Conservation (phyloP, 441 rosid species). For the Aleurites moluccanus region DNA sequence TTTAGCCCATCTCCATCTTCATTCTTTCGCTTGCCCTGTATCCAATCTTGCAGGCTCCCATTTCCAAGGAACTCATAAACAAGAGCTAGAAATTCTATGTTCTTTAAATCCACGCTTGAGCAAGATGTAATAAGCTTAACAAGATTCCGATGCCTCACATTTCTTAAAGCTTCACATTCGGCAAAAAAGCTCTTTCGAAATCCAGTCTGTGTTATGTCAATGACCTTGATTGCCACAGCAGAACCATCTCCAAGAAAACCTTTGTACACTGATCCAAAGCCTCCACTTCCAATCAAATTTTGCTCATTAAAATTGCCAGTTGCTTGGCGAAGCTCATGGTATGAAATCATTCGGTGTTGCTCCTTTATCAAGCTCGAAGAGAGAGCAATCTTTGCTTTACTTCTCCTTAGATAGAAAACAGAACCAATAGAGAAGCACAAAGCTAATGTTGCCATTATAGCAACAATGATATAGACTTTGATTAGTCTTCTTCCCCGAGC, state of each 20-base stretch:
- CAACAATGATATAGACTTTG: constrained; percentile 21
- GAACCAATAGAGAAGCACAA: constrained; percentile 22
- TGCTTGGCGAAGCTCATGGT: constrained; percentile 42
- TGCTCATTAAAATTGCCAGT: constrained; percentile 33
- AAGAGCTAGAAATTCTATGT: constrained; percentile 49
- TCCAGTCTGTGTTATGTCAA: constrained; percentile 32
- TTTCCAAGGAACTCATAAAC: constrained; percentile 48
- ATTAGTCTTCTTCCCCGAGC: constrained; percentile 14
- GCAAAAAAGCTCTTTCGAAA: constrained; percentile 47
- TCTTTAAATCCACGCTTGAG: constrained; percentile 44
- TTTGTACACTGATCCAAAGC: constrained; percentile 51
- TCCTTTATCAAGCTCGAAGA: constrained; percentile 19
- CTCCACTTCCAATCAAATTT: constrained; percentile 49
- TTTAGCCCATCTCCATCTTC: constrained; percentile 36
- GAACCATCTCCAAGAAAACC: constrained; percentile 28
- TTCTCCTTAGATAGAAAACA: constrained; percentile 24
- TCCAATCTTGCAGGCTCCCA: constrained; percentile 55
- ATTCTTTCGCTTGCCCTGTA: constrained; percentile 32
- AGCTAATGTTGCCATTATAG: constrained; percentile 12
- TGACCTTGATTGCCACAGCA: constrained; percentile 40
- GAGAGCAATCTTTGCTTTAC: not conserved
- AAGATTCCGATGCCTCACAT: constrained; percentile 52
- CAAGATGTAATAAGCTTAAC: constrained; percentile 58
- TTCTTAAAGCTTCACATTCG: constrained; percentile 53
- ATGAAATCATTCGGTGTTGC: constrained; percentile 40